Conservation (phyloP, 805 yeast species). For the Lipomyces oligophaga region DNA sequence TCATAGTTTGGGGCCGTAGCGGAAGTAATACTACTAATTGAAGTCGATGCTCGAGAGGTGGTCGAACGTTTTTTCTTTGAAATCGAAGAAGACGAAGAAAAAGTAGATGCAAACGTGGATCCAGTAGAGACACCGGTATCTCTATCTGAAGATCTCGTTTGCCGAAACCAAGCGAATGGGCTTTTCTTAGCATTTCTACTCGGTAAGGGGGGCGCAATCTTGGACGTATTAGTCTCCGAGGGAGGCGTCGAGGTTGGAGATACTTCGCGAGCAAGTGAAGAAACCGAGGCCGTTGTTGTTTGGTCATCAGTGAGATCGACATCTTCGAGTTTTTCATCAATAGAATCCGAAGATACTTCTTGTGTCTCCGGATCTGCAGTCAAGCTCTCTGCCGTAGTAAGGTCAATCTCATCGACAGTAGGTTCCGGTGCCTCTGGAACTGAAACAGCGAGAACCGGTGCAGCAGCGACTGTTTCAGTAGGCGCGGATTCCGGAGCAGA, state of each 20-base stretch:
- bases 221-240: background rate
- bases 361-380: too few relatives aligned
- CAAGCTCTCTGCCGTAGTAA: background rate
- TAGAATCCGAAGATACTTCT: too few relatives aligned
- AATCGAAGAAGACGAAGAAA: conserved; percentile 11
- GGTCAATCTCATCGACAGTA: conserved; percentile 4
- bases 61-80: conserved; percentile 8
- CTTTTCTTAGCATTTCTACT: conserved; percentile 21
- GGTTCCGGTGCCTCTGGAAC: background rate
- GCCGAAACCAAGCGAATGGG: conserved; percentile 35
- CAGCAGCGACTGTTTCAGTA: background rate
- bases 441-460: background rate
- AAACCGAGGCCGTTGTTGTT: background rate
- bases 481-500: background rate
- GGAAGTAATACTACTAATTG: conserved; percentile 26
- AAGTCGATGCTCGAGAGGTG: conserved; percentile 7
- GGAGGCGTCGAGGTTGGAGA: background rate
- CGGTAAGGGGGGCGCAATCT: conserved; percentile 20
- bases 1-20: conserved; percentile 41
- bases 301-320: conserved; percentile 15
- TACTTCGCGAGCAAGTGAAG: background rate
- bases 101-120: too few relatives aligned
- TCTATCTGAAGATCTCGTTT: conserved; percentile 3
- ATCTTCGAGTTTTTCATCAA: conserved; percentile 20
- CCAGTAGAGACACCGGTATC: background rate